Evolutionary conservation across 2,329 filamentous ascomycete genomes (phyloP).

Genomic region (Penicillium sp.): DNA sequence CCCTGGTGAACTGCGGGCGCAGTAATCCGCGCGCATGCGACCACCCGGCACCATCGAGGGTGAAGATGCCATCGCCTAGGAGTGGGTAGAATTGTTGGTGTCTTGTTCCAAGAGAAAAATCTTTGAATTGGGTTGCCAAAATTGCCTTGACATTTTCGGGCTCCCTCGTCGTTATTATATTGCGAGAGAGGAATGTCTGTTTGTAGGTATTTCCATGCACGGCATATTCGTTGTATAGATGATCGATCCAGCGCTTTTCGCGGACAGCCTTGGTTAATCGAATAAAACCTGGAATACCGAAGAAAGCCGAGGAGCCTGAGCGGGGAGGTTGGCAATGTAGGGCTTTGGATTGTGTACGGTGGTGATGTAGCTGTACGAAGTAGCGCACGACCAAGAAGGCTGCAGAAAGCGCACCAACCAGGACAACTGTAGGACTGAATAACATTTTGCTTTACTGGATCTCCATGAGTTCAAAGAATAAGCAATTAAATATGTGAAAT

Average conservation of each 20-base stretch:
- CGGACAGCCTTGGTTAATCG: constrained; percentile 25
- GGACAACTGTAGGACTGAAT: constrained; percentile 13
- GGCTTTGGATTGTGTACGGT: constrained; percentile 28
- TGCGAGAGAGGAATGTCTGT: constrained; percentile 22
- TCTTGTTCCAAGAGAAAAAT: constrained; percentile 77
- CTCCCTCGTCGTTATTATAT: constrained; percentile 34
- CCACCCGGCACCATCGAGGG: constrained; percentile 76
- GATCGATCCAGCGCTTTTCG: constrained; percentile 35
- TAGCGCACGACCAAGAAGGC: constrained; percentile 26
- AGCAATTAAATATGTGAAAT: constrained; percentile 7
- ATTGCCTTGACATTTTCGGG: constrained; percentile 76
- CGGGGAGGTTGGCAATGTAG: constrained; percentile 27
- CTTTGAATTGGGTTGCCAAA: constrained; percentile 75
- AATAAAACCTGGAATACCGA: constrained; percentile 30
- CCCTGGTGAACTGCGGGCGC: constrained; percentile 80
- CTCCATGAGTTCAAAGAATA: neutral
- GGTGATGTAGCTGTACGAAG: constrained; percentile 23
- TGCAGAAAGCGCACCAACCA: constrained; percentile 22
- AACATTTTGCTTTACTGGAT: constrained; percentile 7
- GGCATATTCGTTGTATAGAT: constrained; percentile 26
- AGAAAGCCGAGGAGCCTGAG: constrained; percentile 13
- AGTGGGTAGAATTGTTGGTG: constrained; percentile 61
- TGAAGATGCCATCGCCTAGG: constrained; percentile 54
- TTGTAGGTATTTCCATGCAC: constrained; percentile 28
- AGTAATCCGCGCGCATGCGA: constrained; percentile 75